Conservation (phyloP, 1,284 basidiomycete genomes). For the Fomitopsis betulina region DNA sequence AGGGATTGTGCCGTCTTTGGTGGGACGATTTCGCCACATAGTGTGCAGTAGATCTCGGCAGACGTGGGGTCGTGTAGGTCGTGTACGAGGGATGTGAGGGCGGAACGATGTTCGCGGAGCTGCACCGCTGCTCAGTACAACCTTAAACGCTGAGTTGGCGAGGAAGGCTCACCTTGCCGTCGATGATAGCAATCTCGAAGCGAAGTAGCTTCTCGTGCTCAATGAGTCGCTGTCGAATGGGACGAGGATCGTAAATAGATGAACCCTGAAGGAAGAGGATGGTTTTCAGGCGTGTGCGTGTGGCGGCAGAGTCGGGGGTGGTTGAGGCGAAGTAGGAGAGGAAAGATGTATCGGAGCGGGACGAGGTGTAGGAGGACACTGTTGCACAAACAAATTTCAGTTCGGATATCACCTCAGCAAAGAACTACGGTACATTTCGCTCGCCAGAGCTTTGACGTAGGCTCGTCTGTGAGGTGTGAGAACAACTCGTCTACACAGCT, state of each 20-base stretch:
- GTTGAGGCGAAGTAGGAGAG: constrained; percentile 61
- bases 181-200: constrained; percentile 75
- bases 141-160: neutral
- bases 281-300: constrained; percentile 70
- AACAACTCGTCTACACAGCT: constrained; percentile 53
- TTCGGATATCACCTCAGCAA: neutral
- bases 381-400: constrained; percentile 14
- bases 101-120: constrained; percentile 62
- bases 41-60: constrained; percentile 79
- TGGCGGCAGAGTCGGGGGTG: constrained; percentile 71
- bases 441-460: constrained; percentile 59
- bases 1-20: constrained; percentile 52
- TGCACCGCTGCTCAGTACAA: constrained; percentile 21
- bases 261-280: constrained; percentile 78
- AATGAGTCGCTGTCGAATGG: constrained; percentile 43
- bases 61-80: constrained; percentile 69
- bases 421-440: constrained; percentile 54
- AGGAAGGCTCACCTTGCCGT: constrained; percentile 63
- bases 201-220: constrained; percentile 49
- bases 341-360: constrained; percentile 56
- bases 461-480: constrained; percentile 42
- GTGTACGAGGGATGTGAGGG: constrained; percentile 66
- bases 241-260: constrained; percentile 54
- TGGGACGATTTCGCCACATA: constrained; percentile 68
- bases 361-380: constrained; percentile 45